Conservation (phyloP, 495 filamentous ascomycete species). For the Penicillium samsonianum region DNA sequence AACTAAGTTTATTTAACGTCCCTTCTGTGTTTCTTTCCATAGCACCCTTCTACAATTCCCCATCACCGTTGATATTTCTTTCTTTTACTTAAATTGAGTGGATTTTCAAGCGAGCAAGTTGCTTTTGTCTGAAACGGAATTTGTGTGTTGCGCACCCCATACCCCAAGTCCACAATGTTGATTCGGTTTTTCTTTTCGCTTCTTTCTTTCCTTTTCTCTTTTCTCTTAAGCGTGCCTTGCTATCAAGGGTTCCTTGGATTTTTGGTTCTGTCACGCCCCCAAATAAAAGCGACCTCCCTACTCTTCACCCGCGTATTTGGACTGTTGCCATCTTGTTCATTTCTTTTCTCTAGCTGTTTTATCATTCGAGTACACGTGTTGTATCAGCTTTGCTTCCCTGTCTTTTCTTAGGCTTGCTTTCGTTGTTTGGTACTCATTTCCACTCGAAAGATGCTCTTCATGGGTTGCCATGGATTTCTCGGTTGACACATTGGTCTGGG, state of each 20-base stretch:
- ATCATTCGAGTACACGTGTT: constrained; percentile 37
- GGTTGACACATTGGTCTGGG: constrained; percentile 26
- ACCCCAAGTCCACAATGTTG: constrained; percentile 51
- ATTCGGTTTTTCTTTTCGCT: constrained; percentile 32
- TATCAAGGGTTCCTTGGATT: constrained; percentile 39
- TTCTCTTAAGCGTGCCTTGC: constrained; percentile 37
- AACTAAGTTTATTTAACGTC: constrained; percentile 17
- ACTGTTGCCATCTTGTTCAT: constrained; percentile 26
- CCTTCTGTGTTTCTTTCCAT: constrained; percentile 18
- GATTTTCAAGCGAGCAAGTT: constrained; percentile 49
- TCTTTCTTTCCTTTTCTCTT: constrained; percentile 11
- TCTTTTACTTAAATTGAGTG: constrained; percentile 38
- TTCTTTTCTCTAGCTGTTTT: constrained; percentile 34
- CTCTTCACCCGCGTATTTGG: constrained; percentile 25
- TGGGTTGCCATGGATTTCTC: constrained; percentile 22
- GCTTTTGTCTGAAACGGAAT: constrained; percentile 50
- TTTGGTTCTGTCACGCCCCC: constrained; percentile 39
- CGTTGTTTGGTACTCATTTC: constrained; percentile 25
- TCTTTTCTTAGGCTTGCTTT: constrained; percentile 24
- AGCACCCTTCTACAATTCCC: constrained; percentile 15
- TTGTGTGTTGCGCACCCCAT: constrained; percentile 52
- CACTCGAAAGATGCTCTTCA: constrained; percentile 18
- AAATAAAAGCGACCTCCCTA: constrained; percentile 48
- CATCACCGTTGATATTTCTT: constrained; percentile 12
- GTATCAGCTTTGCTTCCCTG: constrained; percentile 26